phyloP scores from a whole-genome alignment of 2,329 filamentous ascomycete genomes.

The Aureobasidium sp. region DNA sequence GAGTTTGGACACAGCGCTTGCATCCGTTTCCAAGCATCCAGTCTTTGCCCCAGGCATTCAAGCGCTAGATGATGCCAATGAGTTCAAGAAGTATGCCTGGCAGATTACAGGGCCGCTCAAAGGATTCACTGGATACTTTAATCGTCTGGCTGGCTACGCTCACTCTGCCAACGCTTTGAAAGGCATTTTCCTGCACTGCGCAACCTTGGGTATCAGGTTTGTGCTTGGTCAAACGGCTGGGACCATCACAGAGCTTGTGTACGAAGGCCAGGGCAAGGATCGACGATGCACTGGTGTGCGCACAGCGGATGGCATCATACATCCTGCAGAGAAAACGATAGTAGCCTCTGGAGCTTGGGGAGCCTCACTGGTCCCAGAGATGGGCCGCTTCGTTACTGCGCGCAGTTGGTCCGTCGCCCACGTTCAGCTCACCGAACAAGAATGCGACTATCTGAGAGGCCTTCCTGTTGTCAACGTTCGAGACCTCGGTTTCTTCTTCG shows the following conservation, averaged over 20 bases:
- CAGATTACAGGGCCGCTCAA: slow-evolving; percentile 41
- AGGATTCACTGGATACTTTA: slow-evolving; percentile 54
- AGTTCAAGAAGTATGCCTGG: slow-evolving; percentile 40
- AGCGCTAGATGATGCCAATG: slow-evolving; percentile 31
- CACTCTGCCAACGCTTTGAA: slow-evolving; percentile 48
- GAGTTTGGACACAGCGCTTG: slow-evolving; percentile 39
- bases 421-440: slow-evolving; percentile 49
- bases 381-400: slow-evolving; percentile 47
- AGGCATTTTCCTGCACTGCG: slow-evolving; percentile 40
- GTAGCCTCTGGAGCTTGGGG: slow-evolving; percentile 48
- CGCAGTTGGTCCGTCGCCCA: slow-evolving; percentile 56
- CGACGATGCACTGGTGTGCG: not conserved
- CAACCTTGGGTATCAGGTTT: slow-evolving; percentile 31
- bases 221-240: not conserved
- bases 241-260: not conserved
- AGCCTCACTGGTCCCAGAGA: slow-evolving; percentile 42
- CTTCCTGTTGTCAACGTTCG: slow-evolving; percentile 56
- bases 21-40: slow-evolving; percentile 36
- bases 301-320: slow-evolving; percentile 20
- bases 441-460: slow-evolving; percentile 47
- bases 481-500: slow-evolving; percentile 48
- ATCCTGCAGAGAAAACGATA: slow-evolving; percentile 31
- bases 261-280: not conserved
- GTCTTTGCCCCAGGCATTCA: slow-evolving; percentile 37
- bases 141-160: slow-evolving; percentile 51